Percentiles rank a stretch among this genome's conserved stretches.
These are phyloP conservation scores for Rhizopogon vesiculosus DNA, from an alignment of 768 basidiomycete species.

Conservation along the genomic window DNA sequence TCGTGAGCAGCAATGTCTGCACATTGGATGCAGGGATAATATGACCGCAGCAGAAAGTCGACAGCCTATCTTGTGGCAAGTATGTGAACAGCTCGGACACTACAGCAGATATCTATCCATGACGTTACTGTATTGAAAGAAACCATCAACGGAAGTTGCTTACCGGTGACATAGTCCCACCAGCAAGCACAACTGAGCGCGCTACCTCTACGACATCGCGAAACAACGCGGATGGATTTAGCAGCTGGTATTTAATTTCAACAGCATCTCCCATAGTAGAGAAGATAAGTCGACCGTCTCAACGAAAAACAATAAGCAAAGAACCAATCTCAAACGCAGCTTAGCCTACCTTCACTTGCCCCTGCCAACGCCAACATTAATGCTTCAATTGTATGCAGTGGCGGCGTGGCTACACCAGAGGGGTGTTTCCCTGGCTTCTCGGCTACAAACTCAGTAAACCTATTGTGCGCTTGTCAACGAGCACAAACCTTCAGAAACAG, in stretches of 20 bases:
- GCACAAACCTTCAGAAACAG: constrained; percentile 32
- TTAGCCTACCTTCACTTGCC: constrained; percentile 58
- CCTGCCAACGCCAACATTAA: constrained; percentile 77
- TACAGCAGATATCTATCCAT: constrained; percentile 78
- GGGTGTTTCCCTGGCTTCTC: constrained; percentile 1
- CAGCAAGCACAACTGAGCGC: constrained; percentile 84
- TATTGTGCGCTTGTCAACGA: background rate
- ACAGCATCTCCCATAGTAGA: constrained; percentile 40
- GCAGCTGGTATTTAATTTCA: constrained; percentile 83
- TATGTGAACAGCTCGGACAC: constrained; percentile 72
- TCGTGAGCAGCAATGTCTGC: constrained; percentile 65
- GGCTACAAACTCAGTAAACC: constrained; percentile 7
- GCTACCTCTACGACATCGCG: constrained; percentile 78
- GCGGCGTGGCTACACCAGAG: constrained; percentile 51
- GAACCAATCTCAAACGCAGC: background rate
- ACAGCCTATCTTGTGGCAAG: constrained; percentile 55
- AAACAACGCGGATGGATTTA: constrained; percentile 89
- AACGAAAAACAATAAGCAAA: background rate
- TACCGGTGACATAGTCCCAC: constrained; percentile 99
- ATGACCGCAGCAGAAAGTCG: constrained; percentile 87
- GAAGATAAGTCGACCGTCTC: constrained; percentile 77
- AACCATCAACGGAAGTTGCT: constrained; percentile 11
- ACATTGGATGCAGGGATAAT: constrained; percentile 82
- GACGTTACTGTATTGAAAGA: background rate
- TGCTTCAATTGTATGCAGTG: constrained; percentile 75